Percentiles rank a stretch among this genome's conserved stretches.
phyloP scores from a whole-genome alignment of 2,329 filamentous ascomycete species.

The Trichoderma lentiforme region DNA sequence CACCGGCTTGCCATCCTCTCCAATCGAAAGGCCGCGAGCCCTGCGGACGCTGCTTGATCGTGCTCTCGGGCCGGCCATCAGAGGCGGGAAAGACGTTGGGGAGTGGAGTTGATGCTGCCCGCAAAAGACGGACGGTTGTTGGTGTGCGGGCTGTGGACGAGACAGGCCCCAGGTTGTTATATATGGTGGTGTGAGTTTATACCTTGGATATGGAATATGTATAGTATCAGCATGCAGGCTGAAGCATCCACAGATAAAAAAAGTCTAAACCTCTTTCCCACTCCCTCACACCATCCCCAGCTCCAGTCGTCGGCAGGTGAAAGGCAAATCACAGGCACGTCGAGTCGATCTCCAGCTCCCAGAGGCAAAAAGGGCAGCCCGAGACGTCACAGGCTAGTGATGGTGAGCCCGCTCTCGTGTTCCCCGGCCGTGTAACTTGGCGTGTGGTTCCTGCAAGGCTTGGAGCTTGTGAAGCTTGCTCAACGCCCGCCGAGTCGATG shows the following conservation, averaged over 20 bases:
- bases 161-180: conserved; percentile 6
- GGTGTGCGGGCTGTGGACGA: conserved; percentile 1
- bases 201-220: background rate
- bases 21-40: conserved; percentile 30
- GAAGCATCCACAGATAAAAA: background rate
- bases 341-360: background rate
- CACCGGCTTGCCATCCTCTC: conserved; percentile 21
- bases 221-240: conserved; percentile 6
- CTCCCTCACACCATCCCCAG: conserved; percentile 6
- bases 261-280: conserved; percentile 7
- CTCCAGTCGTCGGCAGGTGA: background rate
- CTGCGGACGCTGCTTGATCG: conserved; percentile 17
- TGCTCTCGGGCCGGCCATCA: conserved; percentile 17
- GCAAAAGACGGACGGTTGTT: background rate
- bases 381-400: conserved; percentile 15
- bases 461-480: conserved; percentile 18
- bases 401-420: conserved; percentile 11
- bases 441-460: conserved; percentile 14
- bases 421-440: conserved; percentile 1
- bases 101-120: conserved; percentile 11
- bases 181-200: background rate
- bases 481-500: conserved; percentile 6
- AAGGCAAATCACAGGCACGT: conserved; percentile 5
- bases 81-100: background rate
- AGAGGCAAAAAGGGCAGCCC: background rate